These are phyloP conservation scores for Erysimum pusillum DNA, from an alignment of 441 rosid species.

Conservation along the genomic window DNA sequence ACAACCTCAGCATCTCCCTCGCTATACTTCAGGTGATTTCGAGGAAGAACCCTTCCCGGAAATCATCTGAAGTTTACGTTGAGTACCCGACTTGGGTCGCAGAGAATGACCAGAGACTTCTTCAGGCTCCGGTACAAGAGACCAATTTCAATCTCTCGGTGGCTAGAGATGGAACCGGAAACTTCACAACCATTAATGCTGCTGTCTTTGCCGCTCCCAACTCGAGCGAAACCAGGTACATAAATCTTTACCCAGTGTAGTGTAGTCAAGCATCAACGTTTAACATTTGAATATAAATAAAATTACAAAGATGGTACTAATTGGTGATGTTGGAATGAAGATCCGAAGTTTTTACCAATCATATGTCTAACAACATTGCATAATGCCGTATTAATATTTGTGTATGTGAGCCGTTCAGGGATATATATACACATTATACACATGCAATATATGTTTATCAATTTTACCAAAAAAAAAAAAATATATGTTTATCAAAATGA, in stretches of 20 bases:
- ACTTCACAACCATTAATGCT: conserved; percentile 55
- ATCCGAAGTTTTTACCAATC: no score
- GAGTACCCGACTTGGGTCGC: conserved; percentile 62
- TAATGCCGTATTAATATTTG: no score
- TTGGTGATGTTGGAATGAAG: no score
- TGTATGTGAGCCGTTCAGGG: no score
- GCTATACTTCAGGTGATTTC: conserved; percentile 57
- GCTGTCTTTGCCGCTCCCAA: conserved; percentile 72
- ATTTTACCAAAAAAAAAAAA: no score
- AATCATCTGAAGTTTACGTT: conserved; percentile 33
- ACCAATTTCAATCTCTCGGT: conserved; percentile 56
- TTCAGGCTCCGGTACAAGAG: conserved; percentile 44
- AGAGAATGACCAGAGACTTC: conserved; percentile 47
- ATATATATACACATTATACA: background rate
- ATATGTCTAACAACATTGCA: no score
- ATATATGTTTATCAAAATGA: background rate
- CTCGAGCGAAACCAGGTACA: conserved; percentile 57
- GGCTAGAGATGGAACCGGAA: conserved; percentile 63
- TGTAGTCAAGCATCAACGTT: background rate
- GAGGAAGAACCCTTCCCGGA: background rate
- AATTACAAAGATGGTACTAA: no score
- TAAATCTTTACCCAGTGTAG: background rate
- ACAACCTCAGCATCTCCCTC: conserved; percentile 59
- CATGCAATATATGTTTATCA: no score
- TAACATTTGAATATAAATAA: no score